Percentiles rank a stretch among this genome's conserved stretches.
These are phyloP conservation scores for Emmonsiellopsis sp. DNA, from an alignment of 2,329 filamentous ascomycete genomes.

Conservation along the genomic window DNA sequence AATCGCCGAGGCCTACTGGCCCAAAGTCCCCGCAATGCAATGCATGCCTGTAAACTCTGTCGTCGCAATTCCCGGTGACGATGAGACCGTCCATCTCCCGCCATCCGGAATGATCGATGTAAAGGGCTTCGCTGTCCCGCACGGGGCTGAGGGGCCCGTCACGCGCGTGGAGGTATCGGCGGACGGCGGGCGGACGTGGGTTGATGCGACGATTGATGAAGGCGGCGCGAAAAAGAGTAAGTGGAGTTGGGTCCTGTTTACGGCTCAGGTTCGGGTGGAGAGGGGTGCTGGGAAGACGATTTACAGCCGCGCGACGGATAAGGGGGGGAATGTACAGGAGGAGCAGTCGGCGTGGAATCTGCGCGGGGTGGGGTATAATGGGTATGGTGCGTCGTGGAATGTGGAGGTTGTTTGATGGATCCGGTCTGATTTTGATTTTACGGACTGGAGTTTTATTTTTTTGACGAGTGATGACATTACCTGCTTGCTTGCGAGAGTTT, in stretches of 20 bases:
- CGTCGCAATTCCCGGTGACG: slow-evolving; percentile 40
- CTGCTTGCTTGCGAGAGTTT: too few species aligned
- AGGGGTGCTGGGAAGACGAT: slow-evolving; percentile 36
- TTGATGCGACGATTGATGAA: slow-evolving; percentile 34
- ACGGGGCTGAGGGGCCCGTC: slow-evolving; percentile 45
- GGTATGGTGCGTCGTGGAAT: slow-evolving; percentile 46
- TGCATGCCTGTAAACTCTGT: slow-evolving; percentile 51
- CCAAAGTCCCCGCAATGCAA: slow-evolving; percentile 40
- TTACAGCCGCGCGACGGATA: slow-evolving; percentile 48
- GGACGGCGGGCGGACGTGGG: slow-evolving; percentile 44
- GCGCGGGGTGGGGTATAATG: slow-evolving; percentile 52
- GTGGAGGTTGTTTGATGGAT: slow-evolving; percentile 19
- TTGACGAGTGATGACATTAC: neutral
- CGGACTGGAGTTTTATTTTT: neutral
- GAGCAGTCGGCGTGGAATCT: slow-evolving; percentile 48
- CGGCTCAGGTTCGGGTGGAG: slow-evolving; percentile 29
- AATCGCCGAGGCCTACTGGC: slow-evolving; percentile 46
- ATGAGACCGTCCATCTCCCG: slow-evolving; percentile 33
- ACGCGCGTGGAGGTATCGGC: slow-evolving; percentile 44
- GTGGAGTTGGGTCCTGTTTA: slow-evolving; percentile 53
- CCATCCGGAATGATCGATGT: slow-evolving; percentile 39
- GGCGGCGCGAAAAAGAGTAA: slow-evolving; percentile 25
- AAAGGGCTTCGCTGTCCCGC: slow-evolving; percentile 48
- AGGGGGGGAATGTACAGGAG: slow-evolving; percentile 43
- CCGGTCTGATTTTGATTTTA: neutral